Base-by-base conservation (phyloP, 2,329 filamentous ascomycete genomes). In the Sporothrix sp. region DNA sequence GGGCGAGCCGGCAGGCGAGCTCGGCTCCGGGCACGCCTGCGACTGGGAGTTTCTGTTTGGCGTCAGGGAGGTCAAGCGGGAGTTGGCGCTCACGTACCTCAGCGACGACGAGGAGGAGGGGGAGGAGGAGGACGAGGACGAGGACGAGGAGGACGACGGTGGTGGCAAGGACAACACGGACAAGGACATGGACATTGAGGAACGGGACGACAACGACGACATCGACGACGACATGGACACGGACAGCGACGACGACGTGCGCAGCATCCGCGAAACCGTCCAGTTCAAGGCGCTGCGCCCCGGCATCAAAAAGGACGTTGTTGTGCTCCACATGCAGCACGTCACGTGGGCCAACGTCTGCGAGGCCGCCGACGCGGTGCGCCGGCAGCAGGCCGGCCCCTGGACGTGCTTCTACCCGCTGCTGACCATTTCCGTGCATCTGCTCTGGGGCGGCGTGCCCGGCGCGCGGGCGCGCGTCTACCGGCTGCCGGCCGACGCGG, bases 11-110 rank as follows among this genome's bases (percentile, higher is more conserved):
- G 90, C 81, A 60, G 91, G 91, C 1, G 93, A 97, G 64, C 61
- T 95, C 28, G 93, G 93, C 2, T 69, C 78, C 48, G 89, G 89
- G 0, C 87, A 87, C 75, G 79, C 81, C 9, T 95, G 87, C 66
- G 87, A 95, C 61, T 95, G 88, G 76, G 83, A 88, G 60, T 69
- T 71, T 30, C 65, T 94, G n/a, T 71, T 88, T 49, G 43, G 43
- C 11, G 43, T n/a, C n/a, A n/a, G n/a, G n/a, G n/a, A n/a, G n/a
- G n/a, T n/a, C n/a, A n/a, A n/a, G n/a, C n/a, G n/a, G n/a, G n/a
- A n/a, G n/a, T n/a, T n/a, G n/a, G n/a, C n/a, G n/a, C n/a, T n/a
- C n/a, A n/a, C n/a, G n/a, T n/a, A n/a, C n/a, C n/a, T n/a, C n/a
- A n/a, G n/a, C n/a, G n/a, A n/a, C n/a, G n/a, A n/a, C n/a, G n/a